Evolutionary conservation across 2,329 filamentous ascomycete genomes (phyloP).

Genomic region (Colletotrichum noveboracense): DNA sequence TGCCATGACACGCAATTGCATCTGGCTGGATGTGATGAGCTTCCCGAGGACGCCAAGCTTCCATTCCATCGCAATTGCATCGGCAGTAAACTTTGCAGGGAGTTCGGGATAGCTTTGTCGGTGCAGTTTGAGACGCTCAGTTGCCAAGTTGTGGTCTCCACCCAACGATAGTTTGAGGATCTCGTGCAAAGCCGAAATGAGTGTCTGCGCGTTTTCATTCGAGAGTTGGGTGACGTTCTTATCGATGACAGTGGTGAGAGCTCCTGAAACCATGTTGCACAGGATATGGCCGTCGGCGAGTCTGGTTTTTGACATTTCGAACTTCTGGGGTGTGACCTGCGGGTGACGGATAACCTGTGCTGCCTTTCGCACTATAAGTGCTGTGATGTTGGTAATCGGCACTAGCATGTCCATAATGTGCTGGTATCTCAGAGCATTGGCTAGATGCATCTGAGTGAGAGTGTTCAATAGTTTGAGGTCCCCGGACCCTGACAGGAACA

Average conservation of each 20-base stretch:
- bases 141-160: constrained; percentile 40
- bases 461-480: constrained; percentile 47
- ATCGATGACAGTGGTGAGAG: constrained; percentile 54
- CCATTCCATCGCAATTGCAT: constrained; percentile 68
- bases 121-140: constrained; percentile 35
- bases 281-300: constrained; percentile 46
- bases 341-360: constrained; percentile 23
- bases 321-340: background rate
- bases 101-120: constrained; percentile 41
- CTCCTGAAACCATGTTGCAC: constrained; percentile 47
- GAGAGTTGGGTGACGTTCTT: constrained; percentile 59
- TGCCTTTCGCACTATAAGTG: constrained; percentile 36
- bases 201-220: constrained; percentile 44
- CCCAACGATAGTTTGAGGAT: constrained; percentile 48
- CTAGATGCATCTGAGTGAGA: constrained; percentile 45
- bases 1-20: constrained; percentile 86
- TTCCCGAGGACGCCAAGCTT: constrained; percentile 71
- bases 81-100: constrained; percentile 41
- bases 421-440: constrained; percentile 49
- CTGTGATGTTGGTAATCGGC: constrained; percentile 39
- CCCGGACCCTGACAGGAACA: constrained; percentile 45
- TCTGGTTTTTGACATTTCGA: constrained; percentile 34
- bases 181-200: constrained; percentile 47
- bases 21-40: constrained; percentile 82
- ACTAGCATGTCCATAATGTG: constrained; percentile 50